Evolutionary conservation across 345 rosid genomes (phyloP), one percentile per base, ranked within the genome.

Genomic region (Streptanthus diversifolius): DNA sequence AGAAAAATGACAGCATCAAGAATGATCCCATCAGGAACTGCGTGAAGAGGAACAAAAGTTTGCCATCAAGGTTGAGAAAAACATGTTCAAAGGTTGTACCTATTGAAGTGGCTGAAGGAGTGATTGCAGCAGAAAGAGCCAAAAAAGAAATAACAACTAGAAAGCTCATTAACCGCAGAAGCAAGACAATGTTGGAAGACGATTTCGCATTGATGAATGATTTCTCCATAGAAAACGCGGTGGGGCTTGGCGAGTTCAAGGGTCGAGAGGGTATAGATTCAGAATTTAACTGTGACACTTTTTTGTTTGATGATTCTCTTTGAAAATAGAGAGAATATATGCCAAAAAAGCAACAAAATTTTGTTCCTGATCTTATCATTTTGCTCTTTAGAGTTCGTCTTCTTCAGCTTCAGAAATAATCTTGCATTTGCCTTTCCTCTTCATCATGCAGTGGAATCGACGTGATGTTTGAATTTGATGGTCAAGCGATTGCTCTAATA

Each of bases 221-320:
- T 55, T 52, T 74, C 47, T 77, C 87, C 17, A 86, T 84, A 5
- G 87, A 86, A 75, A 75, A 21, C 0, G 43, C 81, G 2, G 57
- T 82, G 66, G 86, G 87, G 3, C 86, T 85, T 5, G 73, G 49
- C 0, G 86, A 83, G 78, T 87, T 85, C 56, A 84, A 83, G 18
- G 91, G 87, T 21, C 70, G 80, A 62, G 91, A 87, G 24, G 88
- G 87, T 30, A 51, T 82, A 55, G 91, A 77, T 75, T 68, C 77
- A 55, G 84, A 80, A 27, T 72, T 79, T 39, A 66, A 70, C 72
- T 79, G 71, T 48, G 81, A 77, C 29, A 35, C 58, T 13, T 86
- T 83, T 81, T 66, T 68, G 21, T 45, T 82, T 21, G 79, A 83
- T 52, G 75, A 75, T 43, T 57, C 79, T 69, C 52, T 79, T 35